Conservation (phyloP, 495 filamentous ascomycete species). For the Astrocystis sublimbata region DNA sequence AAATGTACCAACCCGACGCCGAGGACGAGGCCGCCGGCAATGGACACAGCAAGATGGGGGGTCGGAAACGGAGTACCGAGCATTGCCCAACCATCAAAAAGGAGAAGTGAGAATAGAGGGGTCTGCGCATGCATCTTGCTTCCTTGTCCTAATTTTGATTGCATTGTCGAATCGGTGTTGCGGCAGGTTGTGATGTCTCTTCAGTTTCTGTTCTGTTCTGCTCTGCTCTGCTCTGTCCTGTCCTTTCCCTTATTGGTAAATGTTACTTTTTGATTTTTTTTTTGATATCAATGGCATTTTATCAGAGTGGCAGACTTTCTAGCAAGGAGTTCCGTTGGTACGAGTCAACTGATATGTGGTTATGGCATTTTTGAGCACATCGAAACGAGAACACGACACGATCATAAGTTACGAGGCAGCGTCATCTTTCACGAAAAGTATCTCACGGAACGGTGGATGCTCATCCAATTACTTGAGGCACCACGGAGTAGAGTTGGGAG, state of each 20-base stretch:
- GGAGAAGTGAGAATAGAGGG: slow-evolving; percentile 28
- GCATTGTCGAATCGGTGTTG: slow-evolving; percentile 29
- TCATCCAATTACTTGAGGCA: slow-evolving; percentile 6
- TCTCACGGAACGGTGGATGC: not conserved
- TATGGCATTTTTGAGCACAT: slow-evolving; percentile 28
- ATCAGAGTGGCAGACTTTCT: not conserved
- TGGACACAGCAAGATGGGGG: slow-evolving; percentile 25
- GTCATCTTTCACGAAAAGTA: slow-evolving; percentile 13
- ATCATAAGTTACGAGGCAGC: slow-evolving; percentile 15
- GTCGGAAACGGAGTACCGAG: slow-evolving; percentile 44
- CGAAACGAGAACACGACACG: slow-evolving; percentile 33
- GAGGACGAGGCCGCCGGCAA: slow-evolving; percentile 39
- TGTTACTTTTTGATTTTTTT: no score
- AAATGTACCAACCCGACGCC: slow-evolving; percentile 53
- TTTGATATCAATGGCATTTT: slow-evolving; percentile 25
- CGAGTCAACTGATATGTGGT: slow-evolving; percentile 16
- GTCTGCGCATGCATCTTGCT: slow-evolving; percentile 15
- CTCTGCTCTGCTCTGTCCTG: slow-evolving; percentile 7
- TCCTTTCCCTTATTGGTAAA: not conserved
- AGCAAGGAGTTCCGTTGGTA: slow-evolving; percentile 5
- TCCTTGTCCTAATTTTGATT: slow-evolving; percentile 23
- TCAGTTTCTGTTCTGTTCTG: not conserved
- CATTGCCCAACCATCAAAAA: slow-evolving; percentile 38
- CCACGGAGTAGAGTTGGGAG: not conserved
- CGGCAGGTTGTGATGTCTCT: slow-evolving; percentile 7